A percentile compares a stretch with the other conserved stretches of the same genome.
These are phyloP conservation scores for Morella rubra DNA, from an alignment of 306 rosid genomes.

Conservation along the genomic window DNA sequence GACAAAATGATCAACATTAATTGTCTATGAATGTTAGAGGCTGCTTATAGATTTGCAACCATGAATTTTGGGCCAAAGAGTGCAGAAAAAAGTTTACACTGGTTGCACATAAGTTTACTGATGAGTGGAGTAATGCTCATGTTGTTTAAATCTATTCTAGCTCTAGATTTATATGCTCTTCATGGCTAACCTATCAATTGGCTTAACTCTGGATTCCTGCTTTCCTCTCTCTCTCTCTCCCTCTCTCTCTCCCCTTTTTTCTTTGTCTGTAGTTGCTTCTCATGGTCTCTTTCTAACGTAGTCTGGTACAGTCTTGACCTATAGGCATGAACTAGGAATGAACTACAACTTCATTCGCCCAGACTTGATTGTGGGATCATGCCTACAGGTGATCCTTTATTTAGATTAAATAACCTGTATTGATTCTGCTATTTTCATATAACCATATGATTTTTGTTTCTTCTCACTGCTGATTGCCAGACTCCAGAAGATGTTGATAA, in stretches of 20 bases:
- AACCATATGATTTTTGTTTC: conserved; percentile 23
- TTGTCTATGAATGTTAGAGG: conserved; percentile 20
- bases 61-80: not conserved
- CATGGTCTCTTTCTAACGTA: conserved; percentile 27
- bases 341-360: conserved; percentile 84
- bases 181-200: not conserved
- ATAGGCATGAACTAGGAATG: conserved; percentile 93
- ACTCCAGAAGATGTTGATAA: conserved; percentile 87
- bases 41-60: not conserved
- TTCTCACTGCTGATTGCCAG: conserved; percentile 38
- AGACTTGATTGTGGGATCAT: conserved; percentile 94
- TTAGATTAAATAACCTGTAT: conserved; percentile 1
- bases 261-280: conserved; percentile 11
- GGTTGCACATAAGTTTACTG: not conserved
- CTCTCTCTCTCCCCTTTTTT: not conserved
- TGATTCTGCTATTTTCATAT: conserved; percentile 19
- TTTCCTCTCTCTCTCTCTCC: not conserved
- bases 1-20: conserved; percentile 14
- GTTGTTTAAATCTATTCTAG: conserved; percentile 19
- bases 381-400: conserved; percentile 74
- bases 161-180: not conserved
- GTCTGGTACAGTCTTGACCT: conserved; percentile 72
- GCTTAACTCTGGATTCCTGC: not conserved
- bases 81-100: conserved; percentile 15
- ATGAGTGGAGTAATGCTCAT: not conserved